Evolutionary conservation across 192 early-diverging fungal genomes (phyloP), one percentile per base, ranked within the genome.

Genomic region (Geosiphon pyriformis): DNA sequence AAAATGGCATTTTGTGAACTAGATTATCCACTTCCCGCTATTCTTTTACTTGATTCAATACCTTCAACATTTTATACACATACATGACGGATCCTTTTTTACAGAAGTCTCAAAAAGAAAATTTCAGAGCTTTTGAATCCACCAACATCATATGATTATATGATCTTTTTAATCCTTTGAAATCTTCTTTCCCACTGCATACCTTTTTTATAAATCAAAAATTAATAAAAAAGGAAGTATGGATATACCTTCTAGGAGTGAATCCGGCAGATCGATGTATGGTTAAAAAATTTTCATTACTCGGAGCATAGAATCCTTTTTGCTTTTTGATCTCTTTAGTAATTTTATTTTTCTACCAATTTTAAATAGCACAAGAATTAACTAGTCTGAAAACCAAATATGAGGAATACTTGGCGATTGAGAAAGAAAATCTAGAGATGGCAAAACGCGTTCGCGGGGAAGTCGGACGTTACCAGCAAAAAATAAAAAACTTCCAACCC

Each of bases 211-310:
- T 46, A 27, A 33, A 51, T 51, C 37, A 59, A 30, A 26, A 42
- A 35, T 54, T 69, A 55, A 54, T 57, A 53, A 60, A 30, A 73
- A 70, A 85, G 84, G 90, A 90, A 49, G 90, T 89, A 31, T 95
- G 93, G 93, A 87, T 91, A 76, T 93, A 86, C 60, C 76, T 95
- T 52, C 81, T 95, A 26, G 90, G 88, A 53, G 89, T 94, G 26
- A 84, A 91, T 74, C 79, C 86, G 58, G 78, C 91, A 8, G 90
- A 95, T 78, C 77, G 89, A 71, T 88, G 87, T 83, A 80, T 72
- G 77, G 78, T 46, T 29, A 59, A 72, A 42, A 67, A 67, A 17
- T 42, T 15, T 10, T 42, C 6, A 42, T 42, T 42, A 42, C n/a
- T n/a, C n/a, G n/a, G n/a, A n/a, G n/a, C n/a, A n/a, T n/a, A n/a